phyloP scores from a whole-genome alignment of 345 rosid genomes.

The Aquilaria sinensis region DNA sequence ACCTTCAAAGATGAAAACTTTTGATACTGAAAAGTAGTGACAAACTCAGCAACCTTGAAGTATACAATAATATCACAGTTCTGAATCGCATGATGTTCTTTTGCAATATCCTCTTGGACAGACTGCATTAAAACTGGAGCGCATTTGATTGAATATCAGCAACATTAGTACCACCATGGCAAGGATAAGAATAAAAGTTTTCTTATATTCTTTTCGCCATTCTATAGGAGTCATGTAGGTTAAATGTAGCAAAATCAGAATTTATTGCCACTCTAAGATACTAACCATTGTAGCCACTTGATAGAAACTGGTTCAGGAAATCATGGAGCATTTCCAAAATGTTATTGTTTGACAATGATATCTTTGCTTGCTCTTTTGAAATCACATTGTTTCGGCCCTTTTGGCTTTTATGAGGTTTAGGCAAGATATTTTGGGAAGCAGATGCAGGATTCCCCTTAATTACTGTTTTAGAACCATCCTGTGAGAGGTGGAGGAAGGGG shows the following conservation, averaged over 20 bases:
- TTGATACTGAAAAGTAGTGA: constrained; percentile 72
- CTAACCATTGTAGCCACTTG: constrained; percentile 87
- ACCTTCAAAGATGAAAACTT: constrained; percentile 56
- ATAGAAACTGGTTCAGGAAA: constrained; percentile 70
- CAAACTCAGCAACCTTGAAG: constrained; percentile 80
- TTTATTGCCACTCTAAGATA: constrained; percentile 6
- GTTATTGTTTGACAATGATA: constrained; percentile 41
- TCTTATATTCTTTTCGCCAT: too few species aligned
- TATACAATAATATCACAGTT: constrained; percentile 59
- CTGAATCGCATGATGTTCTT: constrained; percentile 80
- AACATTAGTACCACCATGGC: constrained; percentile 8
- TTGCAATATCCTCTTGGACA: constrained; percentile 72
- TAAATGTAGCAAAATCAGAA: constrained; percentile 1
- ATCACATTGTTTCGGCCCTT: constrained; percentile 48
- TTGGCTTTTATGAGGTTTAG: constrained; percentile 38
- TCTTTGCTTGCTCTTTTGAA: constrained; percentile 51
- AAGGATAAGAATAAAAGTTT: constrained; percentile 8
- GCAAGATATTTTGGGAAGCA: constrained; percentile 28
- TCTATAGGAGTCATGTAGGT: not conserved
- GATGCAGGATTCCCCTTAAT: constrained; percentile 53
- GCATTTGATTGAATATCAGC: constrained; percentile 15
- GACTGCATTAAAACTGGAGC: constrained; percentile 77
- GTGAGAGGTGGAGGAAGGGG: constrained; percentile 4
- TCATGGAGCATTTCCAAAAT: constrained; percentile 64
- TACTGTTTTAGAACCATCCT: constrained; percentile 88